Conservation (phyloP, 2,329 filamentous ascomycete species). For the Colletotrichum orbiculare region DNA sequence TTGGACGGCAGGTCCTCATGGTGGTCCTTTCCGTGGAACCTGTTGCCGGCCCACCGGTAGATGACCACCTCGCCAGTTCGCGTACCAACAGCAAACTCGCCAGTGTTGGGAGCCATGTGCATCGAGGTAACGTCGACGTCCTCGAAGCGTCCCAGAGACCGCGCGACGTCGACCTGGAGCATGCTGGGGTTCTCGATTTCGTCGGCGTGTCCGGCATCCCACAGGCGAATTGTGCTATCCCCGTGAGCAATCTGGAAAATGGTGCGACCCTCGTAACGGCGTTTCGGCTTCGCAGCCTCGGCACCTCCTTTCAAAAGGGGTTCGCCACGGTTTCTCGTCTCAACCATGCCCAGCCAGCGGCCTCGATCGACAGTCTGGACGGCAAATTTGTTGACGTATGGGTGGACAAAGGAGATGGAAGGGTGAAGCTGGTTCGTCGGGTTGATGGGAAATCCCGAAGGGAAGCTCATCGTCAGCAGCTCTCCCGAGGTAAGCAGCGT, state of each 20-base stretch:
- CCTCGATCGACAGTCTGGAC: conserved; percentile 81
- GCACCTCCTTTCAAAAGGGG: conserved; percentile 82
- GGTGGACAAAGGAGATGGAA: conserved; percentile 88
- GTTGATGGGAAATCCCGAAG: conserved; percentile 88
- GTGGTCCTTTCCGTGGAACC: conserved; percentile 73
- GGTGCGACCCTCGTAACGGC: conserved; percentile 84
- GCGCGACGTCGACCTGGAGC: conserved; percentile 87
- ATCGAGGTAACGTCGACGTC: conserved; percentile 82
- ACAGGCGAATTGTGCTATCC: conserved; percentile 90
- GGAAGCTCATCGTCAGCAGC: conserved; percentile 89
- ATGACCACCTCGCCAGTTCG: conserved; percentile 85
- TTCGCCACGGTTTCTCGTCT: conserved; percentile 83
- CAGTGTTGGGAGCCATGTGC: conserved; percentile 82
- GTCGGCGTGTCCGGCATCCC: conserved; percentile 92
- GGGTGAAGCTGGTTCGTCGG: conserved; percentile 94
- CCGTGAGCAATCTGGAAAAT: conserved; percentile 89
- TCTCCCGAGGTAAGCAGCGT: conserved; percentile 87
- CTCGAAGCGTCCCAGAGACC: conserved; percentile 82
- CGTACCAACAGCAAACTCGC: conserved; percentile 87
- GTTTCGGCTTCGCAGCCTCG: conserved; percentile 74
- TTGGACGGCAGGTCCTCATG: conserved; percentile 60
- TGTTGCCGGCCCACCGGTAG: conserved; percentile 89
- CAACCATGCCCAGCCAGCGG: conserved; percentile 91
- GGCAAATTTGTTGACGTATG: conserved; percentile 80
- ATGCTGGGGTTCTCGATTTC: conserved; percentile 88